Conservation (phyloP, 208 protist genomes). For the Acanthamoeba healyi region DNA sequence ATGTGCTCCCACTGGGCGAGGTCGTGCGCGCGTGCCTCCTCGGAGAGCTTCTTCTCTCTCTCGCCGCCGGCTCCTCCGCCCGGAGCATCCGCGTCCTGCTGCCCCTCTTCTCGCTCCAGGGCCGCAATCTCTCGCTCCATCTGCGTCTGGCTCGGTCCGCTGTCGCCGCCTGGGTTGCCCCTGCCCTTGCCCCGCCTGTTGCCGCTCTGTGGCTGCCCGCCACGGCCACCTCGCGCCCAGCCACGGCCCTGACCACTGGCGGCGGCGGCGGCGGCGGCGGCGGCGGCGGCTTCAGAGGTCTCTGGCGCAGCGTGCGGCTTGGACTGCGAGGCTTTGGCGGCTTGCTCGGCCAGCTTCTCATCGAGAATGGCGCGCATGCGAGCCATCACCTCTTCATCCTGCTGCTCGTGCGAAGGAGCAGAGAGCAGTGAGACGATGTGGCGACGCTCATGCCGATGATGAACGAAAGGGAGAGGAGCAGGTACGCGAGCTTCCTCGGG, state of each 20-base stretch:
- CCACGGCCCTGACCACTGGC: background rate
- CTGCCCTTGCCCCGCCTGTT: background rate
- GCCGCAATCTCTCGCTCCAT: background rate
- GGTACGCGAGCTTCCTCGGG: background rate
- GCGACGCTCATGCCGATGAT: background rate
- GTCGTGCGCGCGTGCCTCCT: constrained; percentile 38
- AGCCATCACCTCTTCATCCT: constrained; percentile 22
- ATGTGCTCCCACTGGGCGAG: constrained; percentile 31
- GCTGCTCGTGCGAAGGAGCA: background rate
- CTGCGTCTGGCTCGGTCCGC: background rate
- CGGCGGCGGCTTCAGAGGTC: background rate
- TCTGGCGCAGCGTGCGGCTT: background rate
- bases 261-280: background rate
- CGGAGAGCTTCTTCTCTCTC: constrained; percentile 31
- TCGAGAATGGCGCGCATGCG: constrained; percentile 31
- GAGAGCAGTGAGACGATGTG: too few species aligned
- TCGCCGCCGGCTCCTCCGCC: background rate
- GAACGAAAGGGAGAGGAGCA: background rate
- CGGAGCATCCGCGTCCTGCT: background rate
- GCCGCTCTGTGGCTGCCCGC: background rate
- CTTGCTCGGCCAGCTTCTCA: background rate
- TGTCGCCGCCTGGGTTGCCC: background rate
- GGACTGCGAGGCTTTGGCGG: background rate
- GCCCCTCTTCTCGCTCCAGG: background rate
- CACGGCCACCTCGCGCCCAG: background rate